A percentile compares a stretch with the other conserved stretches of the same genome.
These are phyloP conservation scores for Celoporthe dispersa DNA, from an alignment of 2,329 filamentous ascomycete species.

Conservation along the genomic window DNA sequence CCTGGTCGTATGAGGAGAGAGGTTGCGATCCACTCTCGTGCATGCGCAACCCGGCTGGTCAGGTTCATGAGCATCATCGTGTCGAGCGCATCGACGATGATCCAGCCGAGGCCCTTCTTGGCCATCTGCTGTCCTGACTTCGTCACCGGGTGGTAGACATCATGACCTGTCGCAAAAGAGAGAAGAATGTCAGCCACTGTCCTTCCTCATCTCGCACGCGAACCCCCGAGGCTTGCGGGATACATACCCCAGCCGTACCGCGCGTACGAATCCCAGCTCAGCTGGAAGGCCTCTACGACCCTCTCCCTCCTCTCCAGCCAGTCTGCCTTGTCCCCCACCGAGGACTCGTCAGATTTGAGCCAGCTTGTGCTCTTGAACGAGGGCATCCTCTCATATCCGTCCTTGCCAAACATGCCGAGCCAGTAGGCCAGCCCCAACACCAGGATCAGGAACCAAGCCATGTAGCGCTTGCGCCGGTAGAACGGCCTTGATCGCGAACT, in stretches of 20 bases:
- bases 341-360: conserved; percentile 55
- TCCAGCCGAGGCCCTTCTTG: conserved; percentile 90
- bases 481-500: conserved; percentile 62
- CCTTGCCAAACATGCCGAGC: conserved; percentile 61
- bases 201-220: neutral
- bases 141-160: conserved; percentile 84
- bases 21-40: conserved; percentile 85
- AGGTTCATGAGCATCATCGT: conserved; percentile 99
- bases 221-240: conserved; percentile 10
- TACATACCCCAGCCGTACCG: conserved; percentile 89
- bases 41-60: conserved; percentile 80
- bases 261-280: conserved; percentile 93
- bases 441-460: conserved; percentile 49
- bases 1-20: conserved; percentile 83
- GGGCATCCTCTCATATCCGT: conserved; percentile 40
- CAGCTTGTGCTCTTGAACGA: conserved; percentile 58
- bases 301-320: conserved; percentile 79
- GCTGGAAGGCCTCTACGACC: conserved; percentile 86
- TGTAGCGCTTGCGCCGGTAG: conserved; percentile 67
- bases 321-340: conserved; percentile 55
- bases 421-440: conserved; percentile 70
- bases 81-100: conserved; percentile 94
- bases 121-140: conserved; percentile 86
- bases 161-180: conserved; percentile 57
- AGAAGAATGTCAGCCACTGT: conserved; percentile 36